phyloP scores from a whole-genome alignment of 139 green algal species.

The Yamagishiella unicocca region DNA sequence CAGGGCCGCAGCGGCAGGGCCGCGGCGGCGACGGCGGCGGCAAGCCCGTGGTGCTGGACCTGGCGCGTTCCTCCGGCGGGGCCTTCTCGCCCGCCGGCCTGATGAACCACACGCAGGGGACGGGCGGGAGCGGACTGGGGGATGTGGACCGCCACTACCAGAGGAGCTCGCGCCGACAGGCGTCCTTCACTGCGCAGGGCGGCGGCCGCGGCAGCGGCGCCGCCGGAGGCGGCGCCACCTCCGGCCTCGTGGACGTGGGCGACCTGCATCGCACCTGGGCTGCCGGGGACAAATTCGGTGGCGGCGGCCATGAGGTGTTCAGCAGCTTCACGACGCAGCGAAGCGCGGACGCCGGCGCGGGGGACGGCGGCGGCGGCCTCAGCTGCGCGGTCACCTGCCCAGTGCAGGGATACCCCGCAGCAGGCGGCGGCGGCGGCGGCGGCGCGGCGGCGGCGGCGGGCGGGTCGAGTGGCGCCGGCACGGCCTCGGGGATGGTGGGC shows the following conservation, averaged over 20 bases:
- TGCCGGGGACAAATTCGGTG: neutral
- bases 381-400: neutral
- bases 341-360: neutral
- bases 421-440: neutral
- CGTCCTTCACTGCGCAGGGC: neutral
- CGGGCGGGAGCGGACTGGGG: too few relatives aligned
- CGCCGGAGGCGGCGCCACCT: neutral
- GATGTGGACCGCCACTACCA: too few relatives aligned
- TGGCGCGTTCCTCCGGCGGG: neutral
- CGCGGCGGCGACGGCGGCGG: too few relatives aligned
- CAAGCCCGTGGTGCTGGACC: neutral
- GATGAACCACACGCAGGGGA: too few relatives aligned
- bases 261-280: conserved; percentile 2
- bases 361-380: neutral
- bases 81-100: too few relatives aligned
- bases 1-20: too few relatives aligned
- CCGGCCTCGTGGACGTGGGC: neutral
- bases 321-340: neutral
- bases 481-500: conserved; percentile 1
- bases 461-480: neutral
- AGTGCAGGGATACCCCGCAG: neutral
- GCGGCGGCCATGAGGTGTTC: neutral
- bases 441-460: neutral
- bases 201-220: neutral
- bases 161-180: too few relatives aligned